Evolutionary conservation across 148 eudicot species (phyloP), one percentile per base, ranked within the genome.

Genomic region (Silene latifolia): DNA sequence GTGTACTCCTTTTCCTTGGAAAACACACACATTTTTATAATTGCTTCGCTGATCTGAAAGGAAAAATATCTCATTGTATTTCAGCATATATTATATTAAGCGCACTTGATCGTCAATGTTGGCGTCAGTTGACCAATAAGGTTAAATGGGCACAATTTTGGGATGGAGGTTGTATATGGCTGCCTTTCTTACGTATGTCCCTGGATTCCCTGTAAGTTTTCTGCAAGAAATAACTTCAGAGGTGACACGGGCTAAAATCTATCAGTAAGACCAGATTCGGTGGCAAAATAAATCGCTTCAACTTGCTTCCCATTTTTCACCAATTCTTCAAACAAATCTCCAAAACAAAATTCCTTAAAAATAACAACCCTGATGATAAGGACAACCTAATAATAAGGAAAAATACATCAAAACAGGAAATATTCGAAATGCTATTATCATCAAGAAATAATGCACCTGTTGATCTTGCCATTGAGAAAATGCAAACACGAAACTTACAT

Each of bases 281-380:
- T 65, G 42, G 83, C 86, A 71, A 88, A 88, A 79, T 86, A 82
- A 18, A 86, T 78, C 15, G 86, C 91, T 61, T 88, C 91, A 32
- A 84, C 83, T 75, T 82, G 85, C 82, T 86, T 88, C 27, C 85
- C 88, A 48, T 63, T 82, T 60, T 75, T 82, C 63, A 84, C 75
- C 83, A 86, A 74, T 59, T 82, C 80, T 74, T 82, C 83, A 70
- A 86, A 82, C 20, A 82, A 66, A 75, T 75, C 89, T 86, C 80
- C 60, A 46, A 57, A 62, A 11, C 72, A 53, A 69, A 23, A 5
- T 61, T 21, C 39, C 64, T 23, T 46, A 13, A 65, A 27, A 19
- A 32, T 32, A 32, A 32, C 35, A 32, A 32, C 5, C 35, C 35
- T 32, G 35, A 4, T 32, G 35, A 32, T 4, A 32, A 32, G 35